A percentile compares a stretch with the other conserved stretches of the same genome.
phyloP scores from a whole-genome alignment of 208 protist species.

The Sergeia podlipaevii region DNA sequence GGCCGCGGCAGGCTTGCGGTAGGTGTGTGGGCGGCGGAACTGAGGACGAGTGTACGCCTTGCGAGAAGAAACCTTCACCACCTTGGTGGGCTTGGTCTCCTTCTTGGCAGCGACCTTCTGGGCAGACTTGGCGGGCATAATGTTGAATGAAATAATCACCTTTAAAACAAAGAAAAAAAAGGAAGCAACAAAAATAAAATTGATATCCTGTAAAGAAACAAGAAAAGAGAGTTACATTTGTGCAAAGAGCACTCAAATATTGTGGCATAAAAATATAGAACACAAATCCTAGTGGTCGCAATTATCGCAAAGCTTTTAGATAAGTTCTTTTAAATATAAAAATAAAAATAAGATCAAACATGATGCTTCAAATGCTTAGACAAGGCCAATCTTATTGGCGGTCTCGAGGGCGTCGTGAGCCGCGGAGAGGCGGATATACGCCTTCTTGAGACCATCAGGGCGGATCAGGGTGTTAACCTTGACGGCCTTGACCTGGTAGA shows the following conservation, averaged over 20 bases:
- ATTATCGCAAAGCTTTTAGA: no score
- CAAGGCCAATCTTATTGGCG: constrained; percentile 97
- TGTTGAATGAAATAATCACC: constrained; percentile 6
- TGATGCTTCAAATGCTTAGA: constrained; percentile 44
- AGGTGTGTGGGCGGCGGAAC: constrained; percentile 94
- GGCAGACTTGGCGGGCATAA: constrained; percentile 36
- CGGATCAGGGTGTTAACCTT: constrained; percentile 99
- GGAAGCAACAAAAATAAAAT: constrained; percentile 16
- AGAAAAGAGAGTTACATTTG: constrained; percentile 4
- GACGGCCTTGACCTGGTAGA: constrained; percentile 97
- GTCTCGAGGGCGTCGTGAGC: constrained; percentile 97
- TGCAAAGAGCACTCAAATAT: no score
- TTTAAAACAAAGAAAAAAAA: constrained; percentile 12
- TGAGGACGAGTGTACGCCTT: constrained; percentile 90
- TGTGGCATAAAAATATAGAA: no score
- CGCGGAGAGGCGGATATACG: constrained; percentile 95
- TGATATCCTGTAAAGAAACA: constrained; percentile 1
- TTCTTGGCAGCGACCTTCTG: not conserved
- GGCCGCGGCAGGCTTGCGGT: constrained; percentile 61
- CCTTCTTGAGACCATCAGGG: constrained; percentile 98
- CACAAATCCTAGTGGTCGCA: no score
- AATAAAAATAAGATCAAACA: not conserved
- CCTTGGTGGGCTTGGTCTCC: constrained; percentile 33
- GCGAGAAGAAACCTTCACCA: constrained; percentile 62
- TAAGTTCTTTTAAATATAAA: no score